These are phyloP conservation scores for Gloeopeniophorella convolvens DNA, from an alignment of 768 basidiomycete genomes.

Conservation along the genomic window DNA sequence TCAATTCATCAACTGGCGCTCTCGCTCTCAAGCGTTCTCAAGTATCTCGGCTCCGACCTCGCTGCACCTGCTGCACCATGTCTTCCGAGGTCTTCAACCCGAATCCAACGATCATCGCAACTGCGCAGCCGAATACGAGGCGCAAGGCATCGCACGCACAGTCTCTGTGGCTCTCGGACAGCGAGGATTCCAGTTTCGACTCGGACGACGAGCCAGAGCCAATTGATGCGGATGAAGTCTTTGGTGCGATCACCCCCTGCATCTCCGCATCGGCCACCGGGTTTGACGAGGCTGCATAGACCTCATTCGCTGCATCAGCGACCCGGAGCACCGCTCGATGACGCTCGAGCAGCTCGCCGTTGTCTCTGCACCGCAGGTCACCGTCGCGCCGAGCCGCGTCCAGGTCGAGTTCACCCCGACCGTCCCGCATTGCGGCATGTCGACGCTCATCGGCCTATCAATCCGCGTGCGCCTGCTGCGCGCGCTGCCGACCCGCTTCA, in stretches of 20 bases:
- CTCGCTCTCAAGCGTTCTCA: too few relatives aligned
- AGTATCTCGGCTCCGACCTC: too few relatives aligned
- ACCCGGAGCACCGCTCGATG: slow-evolving; percentile 89
- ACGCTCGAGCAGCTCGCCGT: slow-evolving; percentile 93
- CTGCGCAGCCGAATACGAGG: slow-evolving; percentile 42
- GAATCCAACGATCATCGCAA: slow-evolving; percentile 76
- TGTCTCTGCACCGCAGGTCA: slow-evolving; percentile 84
- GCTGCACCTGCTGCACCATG: slow-evolving; percentile 34
- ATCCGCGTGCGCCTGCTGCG: slow-evolving; percentile 87
- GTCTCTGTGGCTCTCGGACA: slow-evolving; percentile 54
- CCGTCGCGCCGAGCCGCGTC: slow-evolving; percentile 54
- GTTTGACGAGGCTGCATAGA: too few relatives aligned
- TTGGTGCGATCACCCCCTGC: slow-evolving; percentile 46
- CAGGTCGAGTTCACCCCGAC: slow-evolving; percentile 95
- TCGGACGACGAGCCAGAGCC: slow-evolving; percentile 46
- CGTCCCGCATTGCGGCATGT: slow-evolving; percentile 96
- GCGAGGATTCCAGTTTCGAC: slow-evolving; percentile 23
- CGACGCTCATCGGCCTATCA: slow-evolving; percentile 94
- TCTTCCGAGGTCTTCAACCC: slow-evolving; percentile 69
- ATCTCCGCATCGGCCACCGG: too few relatives aligned
- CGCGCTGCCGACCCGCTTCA: slow-evolving; percentile 87
- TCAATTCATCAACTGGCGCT: too few relatives aligned
- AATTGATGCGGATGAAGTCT: slow-evolving; percentile 91
- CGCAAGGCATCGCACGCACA: slow-evolving; percentile 34
- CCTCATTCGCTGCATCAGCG: slow-evolving; percentile 84